Conservation (phyloP, 139 green algal genomes). For the Parachlorella kessleri region DNA sequence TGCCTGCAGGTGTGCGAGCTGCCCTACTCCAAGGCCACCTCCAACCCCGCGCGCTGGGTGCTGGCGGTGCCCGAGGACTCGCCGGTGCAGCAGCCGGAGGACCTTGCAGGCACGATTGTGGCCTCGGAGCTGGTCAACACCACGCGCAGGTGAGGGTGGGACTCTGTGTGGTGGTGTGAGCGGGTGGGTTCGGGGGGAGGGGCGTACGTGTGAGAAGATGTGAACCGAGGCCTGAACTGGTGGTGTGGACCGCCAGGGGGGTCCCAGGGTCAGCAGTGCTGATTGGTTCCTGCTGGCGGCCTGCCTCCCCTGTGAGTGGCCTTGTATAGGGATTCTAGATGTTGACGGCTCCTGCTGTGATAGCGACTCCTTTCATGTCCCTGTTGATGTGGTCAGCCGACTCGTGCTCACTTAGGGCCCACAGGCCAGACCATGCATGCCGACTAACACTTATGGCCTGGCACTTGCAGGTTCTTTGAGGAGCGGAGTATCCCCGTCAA, state of each 20-base stretch:
- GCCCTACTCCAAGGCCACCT: slow-evolving; percentile 46
- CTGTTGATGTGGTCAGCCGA: too few relatives aligned
- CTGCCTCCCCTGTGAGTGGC: too few relatives aligned
- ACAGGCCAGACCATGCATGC: background rate
- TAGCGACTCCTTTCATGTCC: too few relatives aligned
- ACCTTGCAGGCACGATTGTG: slow-evolving; percentile 45
- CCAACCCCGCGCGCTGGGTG: slow-evolving; percentile 51
- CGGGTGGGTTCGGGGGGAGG: too few relatives aligned
- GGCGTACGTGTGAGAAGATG: too few relatives aligned
- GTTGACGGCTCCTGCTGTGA: too few relatives aligned
- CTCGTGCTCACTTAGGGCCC: too few relatives aligned
- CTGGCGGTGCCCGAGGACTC: slow-evolving; percentile 47
- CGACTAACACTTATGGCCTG: background rate
- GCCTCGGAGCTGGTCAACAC: slow-evolving; percentile 53
- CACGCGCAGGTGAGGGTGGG: slow-evolving; percentile 22
- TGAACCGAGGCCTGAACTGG: too few relatives aligned
- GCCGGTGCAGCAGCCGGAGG: slow-evolving; percentile 17
- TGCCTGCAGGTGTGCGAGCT: slow-evolving; percentile 50
- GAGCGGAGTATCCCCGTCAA: slow-evolving; percentile 35
- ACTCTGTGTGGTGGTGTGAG: background rate
- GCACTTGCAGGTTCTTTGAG: slow-evolving; percentile 38
- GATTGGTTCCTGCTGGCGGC: too few relatives aligned
- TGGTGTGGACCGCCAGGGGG: too few relatives aligned
- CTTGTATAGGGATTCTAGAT: too few relatives aligned
- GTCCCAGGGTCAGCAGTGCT: too few relatives aligned